Evolutionary conservation across 257 asterid genomes (phyloP).

Genomic region (Solanum peruvianum): DNA sequence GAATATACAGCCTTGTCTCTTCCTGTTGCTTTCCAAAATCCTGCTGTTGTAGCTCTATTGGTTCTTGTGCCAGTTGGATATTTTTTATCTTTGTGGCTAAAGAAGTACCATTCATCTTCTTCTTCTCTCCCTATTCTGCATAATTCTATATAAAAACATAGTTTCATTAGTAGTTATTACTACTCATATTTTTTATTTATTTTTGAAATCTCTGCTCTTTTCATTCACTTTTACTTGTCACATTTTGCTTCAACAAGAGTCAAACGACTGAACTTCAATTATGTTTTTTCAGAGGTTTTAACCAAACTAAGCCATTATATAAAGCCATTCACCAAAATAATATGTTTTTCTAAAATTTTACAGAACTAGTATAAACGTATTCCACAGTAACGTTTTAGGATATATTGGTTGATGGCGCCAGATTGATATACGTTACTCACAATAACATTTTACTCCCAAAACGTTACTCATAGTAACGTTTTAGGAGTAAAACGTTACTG

Average conservation of each 20-base stretch:
- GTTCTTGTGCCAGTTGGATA: constrained; percentile 92
- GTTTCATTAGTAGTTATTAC: neutral
- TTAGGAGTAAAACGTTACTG: no score
- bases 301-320: no score
- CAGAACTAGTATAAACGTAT: no score
- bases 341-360: no score
- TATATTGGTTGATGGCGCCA: no score
- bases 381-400: no score
- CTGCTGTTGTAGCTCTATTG: constrained; percentile 83
- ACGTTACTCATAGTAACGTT: no score
- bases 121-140: constrained; percentile 89
- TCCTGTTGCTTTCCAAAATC: constrained; percentile 96
- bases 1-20: constrained; percentile 85
- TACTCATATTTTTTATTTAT: no score
- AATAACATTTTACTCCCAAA: no score
- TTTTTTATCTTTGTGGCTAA: constrained; percentile 92
- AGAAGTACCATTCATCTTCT: constrained; percentile 78
- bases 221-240: neutral
- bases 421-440: no score
- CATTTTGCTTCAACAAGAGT: neutral
- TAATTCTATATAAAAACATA: constrained; percentile 28
- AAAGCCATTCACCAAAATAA: no score
- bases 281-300: no score
- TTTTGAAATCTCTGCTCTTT: neutral
- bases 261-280: neutral